Conservation (phyloP, 176 grass and related monocot species). For the Guadua angustifolia region DNA sequence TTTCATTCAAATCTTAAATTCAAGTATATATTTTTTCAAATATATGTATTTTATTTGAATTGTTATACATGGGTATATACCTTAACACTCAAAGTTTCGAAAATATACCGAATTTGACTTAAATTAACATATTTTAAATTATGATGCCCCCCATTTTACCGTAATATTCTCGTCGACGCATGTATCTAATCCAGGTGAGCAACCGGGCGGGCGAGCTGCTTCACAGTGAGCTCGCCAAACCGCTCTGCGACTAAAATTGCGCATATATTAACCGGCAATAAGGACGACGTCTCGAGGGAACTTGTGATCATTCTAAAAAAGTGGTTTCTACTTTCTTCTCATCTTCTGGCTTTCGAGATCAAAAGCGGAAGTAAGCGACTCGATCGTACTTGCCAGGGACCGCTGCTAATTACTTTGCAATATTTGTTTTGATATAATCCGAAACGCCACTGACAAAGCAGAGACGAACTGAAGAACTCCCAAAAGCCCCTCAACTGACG, state of each 20-base stretch:
- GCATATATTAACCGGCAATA: background rate
- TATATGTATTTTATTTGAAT: too few relatives aligned
- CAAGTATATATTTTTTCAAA: too few relatives aligned
- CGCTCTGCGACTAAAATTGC: background rate
- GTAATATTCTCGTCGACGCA: too few relatives aligned
- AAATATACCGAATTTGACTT: too few relatives aligned
- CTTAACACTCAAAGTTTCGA: too few relatives aligned
- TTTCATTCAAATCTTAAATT: too few relatives aligned
- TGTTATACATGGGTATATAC: too few relatives aligned
- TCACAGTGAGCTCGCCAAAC: too few relatives aligned
- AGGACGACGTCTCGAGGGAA: background rate
- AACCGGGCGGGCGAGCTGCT: too few relatives aligned
- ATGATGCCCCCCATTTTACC: too few relatives aligned
- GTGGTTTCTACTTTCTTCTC: slow-evolving; percentile 23
- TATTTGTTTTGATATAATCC: background rate
- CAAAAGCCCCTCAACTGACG: background rate
- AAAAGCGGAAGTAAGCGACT: slow-evolving; percentile 26
- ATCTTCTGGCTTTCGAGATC: slow-evolving; percentile 18
- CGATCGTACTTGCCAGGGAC: slow-evolving; percentile 14
- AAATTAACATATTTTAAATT: too few relatives aligned
- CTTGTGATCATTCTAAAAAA: slow-evolving; percentile 27
- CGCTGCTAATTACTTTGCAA: background rate
- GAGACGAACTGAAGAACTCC: background rate
- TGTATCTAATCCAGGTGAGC: too few relatives aligned
- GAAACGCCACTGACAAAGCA: slow-evolving; percentile 3